These are phyloP conservation scores for Mucor circinelloides DNA, from an alignment of 371 early-diverging fungal species.

Conservation along the genomic window DNA sequence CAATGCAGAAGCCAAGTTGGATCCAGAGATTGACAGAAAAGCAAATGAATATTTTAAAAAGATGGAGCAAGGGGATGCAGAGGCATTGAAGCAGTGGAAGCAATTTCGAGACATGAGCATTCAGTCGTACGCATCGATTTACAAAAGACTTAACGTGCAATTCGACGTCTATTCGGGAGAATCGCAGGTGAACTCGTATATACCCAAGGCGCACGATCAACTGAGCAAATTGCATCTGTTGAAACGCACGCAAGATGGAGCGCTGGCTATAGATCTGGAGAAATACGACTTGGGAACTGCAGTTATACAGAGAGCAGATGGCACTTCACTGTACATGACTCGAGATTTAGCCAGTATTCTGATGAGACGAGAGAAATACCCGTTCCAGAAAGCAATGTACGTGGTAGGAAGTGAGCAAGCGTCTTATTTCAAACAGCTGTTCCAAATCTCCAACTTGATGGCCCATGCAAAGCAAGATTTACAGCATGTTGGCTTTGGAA, in stretches of 20 bases:
- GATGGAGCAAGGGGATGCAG: slow-evolving; percentile 92
- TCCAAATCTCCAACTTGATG: slow-evolving; percentile 76
- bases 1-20: slow-evolving; percentile 64
- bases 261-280: slow-evolving; percentile 76
- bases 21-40: slow-evolving; percentile 63
- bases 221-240: slow-evolving; percentile 52
- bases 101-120: slow-evolving; percentile 90
- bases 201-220: slow-evolving; percentile 68
- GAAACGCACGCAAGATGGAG: slow-evolving; percentile 63
- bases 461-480: slow-evolving; percentile 20
- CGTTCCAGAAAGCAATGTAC: slow-evolving; percentile 84
- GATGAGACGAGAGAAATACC: slow-evolving; percentile 76
- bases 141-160: slow-evolving; percentile 83
- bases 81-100: slow-evolving; percentile 81
- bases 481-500: slow-evolving; percentile 90
- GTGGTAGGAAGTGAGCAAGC: slow-evolving; percentile 94
- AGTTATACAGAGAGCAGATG: slow-evolving; percentile 86
- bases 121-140: slow-evolving; percentile 82
- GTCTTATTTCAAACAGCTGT: slow-evolving; percentile 91
- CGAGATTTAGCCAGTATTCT: slow-evolving; percentile 95
- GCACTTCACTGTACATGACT: slow-evolving; percentile 93
- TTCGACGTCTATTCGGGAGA: slow-evolving; percentile 99
- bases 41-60: slow-evolving; percentile 91
- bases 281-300: slow-evolving; percentile 75
- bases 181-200: slow-evolving; percentile 79